Base-by-base conservation (phyloP, 106 monocot genomes). In the Dendrobium catenatum region DNA sequence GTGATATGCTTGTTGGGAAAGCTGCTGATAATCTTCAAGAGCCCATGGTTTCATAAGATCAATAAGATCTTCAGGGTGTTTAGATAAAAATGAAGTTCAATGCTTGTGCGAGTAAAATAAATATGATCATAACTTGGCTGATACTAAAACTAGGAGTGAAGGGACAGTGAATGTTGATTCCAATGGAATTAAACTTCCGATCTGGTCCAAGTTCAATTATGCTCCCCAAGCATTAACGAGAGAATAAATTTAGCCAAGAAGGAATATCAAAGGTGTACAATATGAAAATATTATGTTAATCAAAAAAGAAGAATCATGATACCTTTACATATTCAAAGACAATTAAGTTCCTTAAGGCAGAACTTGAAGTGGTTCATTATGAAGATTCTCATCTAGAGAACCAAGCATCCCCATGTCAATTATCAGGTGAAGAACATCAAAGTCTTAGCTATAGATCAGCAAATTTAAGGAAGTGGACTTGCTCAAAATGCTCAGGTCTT, bases 151-250 rank as follows among this genome's bases (percentile, higher is more conserved):
- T 18, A 6, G 46, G 6, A 44, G 46, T 61, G 83, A 89, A 66
- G 85, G 87, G 64, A 80, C 80, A 2, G 84, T 87, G 66, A 89
- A 89, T 82, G 81, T 91, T 78, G 93, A 94, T 89, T 89, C 93
- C 19, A 87, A 84, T 79, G 93, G 93, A 4, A 89, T 79, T 19
- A 94, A 94, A 72, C 43, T 94, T 78, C 80, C 87, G 41, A 91
- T 91, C 67, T 88, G 91, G 77, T 94, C 93, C 2, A 94, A 86
- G 49, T 79, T 86, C 67, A 79, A 82, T 67, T 80, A 80, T 76
- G 42, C 20, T 22, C 26, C 44, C 41, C 55, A 46, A 22, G 7
- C 29, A n/a, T 17, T 75, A 4, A 37, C 74, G 42, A 82, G 22
- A 37, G 81, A 82, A 48, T 27, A 79, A 17, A 76, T 80, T 2